Percentiles rank a stretch among this genome's conserved stretches.
Evolutionary conservation across 106 monocot genomes (phyloP).

Genomic region (Xerophyta viscosa): DNA sequence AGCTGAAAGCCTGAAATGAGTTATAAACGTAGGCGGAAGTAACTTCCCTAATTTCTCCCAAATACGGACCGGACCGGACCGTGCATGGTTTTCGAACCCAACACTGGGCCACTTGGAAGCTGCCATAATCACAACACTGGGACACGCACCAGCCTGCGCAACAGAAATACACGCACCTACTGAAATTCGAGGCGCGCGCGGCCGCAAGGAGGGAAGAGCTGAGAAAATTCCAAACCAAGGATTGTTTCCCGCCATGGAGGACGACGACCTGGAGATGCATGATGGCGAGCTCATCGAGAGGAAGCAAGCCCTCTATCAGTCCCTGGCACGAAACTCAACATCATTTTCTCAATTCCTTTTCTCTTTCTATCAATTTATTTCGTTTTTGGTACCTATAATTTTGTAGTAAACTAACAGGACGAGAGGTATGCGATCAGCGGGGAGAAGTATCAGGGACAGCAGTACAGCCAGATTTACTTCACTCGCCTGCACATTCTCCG

Average conservation of each 20-base stretch:
- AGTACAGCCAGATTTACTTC: constrained; percentile 95
- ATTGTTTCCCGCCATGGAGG: constrained; percentile 41
- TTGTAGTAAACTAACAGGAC: constrained; percentile 34
- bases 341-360: not conserved
- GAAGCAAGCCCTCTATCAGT: constrained; percentile 70
- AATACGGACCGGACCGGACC: too few relatives aligned
- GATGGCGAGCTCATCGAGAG: constrained; percentile 52
- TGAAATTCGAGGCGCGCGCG: too few relatives aligned
- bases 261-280: constrained; percentile 17
- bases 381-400: not conserved
- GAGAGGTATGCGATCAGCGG: constrained; percentile 62
- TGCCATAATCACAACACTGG: too few relatives aligned
- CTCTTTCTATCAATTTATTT: not conserved
- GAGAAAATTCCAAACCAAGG: too few relatives aligned
- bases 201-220: not conserved
- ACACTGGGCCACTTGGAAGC: too few relatives aligned
- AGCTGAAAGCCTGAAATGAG: too few relatives aligned
- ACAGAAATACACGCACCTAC: too few relatives aligned
- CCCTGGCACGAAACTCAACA: constrained; percentile 27
- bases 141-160: too few relatives aligned
- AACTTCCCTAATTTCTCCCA: too few relatives aligned
- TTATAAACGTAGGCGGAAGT: too few relatives aligned
- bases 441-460: constrained; percentile 90
- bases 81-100: too few relatives aligned
- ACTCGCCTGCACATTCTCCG: constrained; percentile 71